phyloP scores from a whole-genome alignment of 805 yeast species.

The Crinitomyces ghanaensis region DNA sequence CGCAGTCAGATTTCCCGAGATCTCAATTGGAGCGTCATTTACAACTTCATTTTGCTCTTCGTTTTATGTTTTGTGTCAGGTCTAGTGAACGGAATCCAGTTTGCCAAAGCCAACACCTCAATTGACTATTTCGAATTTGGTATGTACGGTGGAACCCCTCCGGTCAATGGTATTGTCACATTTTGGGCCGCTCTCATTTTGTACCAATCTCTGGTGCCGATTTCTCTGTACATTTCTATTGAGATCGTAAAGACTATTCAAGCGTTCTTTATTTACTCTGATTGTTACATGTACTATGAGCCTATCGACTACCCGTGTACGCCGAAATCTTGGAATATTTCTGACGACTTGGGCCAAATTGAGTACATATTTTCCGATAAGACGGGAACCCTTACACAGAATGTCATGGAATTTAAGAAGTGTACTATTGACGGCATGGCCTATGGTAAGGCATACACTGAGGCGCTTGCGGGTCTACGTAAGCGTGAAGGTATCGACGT shows the following conservation, averaged over 20 bases:
- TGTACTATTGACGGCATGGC: constrained; percentile 59
- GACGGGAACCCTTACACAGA: constrained; percentile 77
- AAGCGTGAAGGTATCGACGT: constrained; percentile 58
- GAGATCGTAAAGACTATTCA: constrained; percentile 73
- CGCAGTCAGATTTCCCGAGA: constrained; percentile 56
- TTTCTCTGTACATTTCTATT: constrained; percentile 66
- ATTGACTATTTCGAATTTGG: constrained; percentile 50
- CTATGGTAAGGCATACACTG: constrained; percentile 68
- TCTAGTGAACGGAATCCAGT: constrained; percentile 55
- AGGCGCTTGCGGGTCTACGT: constrained; percentile 59
- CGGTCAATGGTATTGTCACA: constrained; percentile 55
- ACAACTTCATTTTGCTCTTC: constrained; percentile 55
- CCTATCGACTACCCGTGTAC: constrained; percentile 66
- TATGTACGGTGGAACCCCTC: constrained; percentile 48
- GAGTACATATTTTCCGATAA: constrained; percentile 76
- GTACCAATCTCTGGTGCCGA: constrained; percentile 71
- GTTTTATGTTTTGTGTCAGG: constrained; percentile 61
- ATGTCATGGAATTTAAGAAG: constrained; percentile 74
- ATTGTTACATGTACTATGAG: constrained; percentile 57
- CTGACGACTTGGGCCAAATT: constrained; percentile 77
- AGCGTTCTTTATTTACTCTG: constrained; percentile 67
- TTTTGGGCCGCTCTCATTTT: constrained; percentile 65
- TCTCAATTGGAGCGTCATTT: constrained; percentile 53
- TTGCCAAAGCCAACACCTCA: constrained; percentile 34
- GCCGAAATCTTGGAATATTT: constrained; percentile 76